A percentile compares a stretch with the other conserved stretches of the same genome.
Evolutionary conservation across 495 filamentous ascomycete species (phyloP).

Genomic region (Bacidia gigantensis): DNA sequence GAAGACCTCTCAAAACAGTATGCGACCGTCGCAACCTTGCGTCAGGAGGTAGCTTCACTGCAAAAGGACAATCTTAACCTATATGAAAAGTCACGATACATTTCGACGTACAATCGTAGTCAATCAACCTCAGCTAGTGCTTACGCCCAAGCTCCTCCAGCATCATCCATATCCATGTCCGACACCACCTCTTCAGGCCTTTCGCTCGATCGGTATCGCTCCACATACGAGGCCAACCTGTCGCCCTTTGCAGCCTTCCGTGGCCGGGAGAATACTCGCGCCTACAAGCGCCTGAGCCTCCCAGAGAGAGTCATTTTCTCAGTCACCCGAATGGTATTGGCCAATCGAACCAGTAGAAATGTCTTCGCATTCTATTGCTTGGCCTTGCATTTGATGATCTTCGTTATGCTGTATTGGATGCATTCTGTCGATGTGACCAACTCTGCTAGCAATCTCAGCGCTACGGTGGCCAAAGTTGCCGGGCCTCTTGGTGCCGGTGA

Average conservation of each 20-base stretch:
- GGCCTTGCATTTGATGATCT: constrained; percentile 73
- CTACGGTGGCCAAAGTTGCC: constrained; percentile 25
- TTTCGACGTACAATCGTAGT: constrained; percentile 74
- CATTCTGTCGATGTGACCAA: constrained; percentile 49
- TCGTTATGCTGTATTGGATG: constrained; percentile 74
- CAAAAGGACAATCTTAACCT: constrained; percentile 94
- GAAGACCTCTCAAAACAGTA: constrained; percentile 76
- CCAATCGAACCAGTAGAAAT: constrained; percentile 80
- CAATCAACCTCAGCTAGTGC: constrained; percentile 54
- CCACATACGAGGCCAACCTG: constrained; percentile 87
- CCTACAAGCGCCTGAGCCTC: constrained; percentile 88
- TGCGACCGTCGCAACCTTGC: constrained; percentile 65
- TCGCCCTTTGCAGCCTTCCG: constrained; percentile 92
- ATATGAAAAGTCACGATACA: constrained; percentile 96
- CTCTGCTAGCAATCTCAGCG: constrained; percentile 35
- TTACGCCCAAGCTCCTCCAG: constrained; percentile 59
- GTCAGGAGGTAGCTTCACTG: constrained; percentile 80
- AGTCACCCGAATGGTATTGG: constrained; percentile 78
- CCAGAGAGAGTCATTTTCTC: constrained; percentile 85
- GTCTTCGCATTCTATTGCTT: constrained; percentile 92
- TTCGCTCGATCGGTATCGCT: constrained; percentile 74
- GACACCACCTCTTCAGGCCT: constrained; percentile 47
- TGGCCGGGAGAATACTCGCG: constrained; percentile 76
- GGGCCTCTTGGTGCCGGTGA: constrained; percentile 27
- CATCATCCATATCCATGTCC: constrained; percentile 51